These are phyloP conservation scores for Dendrocalamus latiflorus DNA, from an alignment of 202 grass and related monocot species.

Conservation along the genomic window DNA sequence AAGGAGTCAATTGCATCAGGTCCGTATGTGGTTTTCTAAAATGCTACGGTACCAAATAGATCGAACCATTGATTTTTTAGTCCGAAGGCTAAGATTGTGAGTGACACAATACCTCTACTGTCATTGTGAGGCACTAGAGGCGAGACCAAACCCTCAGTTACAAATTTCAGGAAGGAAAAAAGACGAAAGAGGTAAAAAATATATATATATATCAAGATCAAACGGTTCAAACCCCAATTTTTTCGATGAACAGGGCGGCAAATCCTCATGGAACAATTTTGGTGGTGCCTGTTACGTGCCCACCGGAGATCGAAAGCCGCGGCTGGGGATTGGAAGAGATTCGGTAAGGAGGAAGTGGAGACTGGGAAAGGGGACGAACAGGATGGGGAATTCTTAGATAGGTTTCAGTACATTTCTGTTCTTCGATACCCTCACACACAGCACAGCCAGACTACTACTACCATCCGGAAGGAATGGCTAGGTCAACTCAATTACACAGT, in stretches of 20 bases:
- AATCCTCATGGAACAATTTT: neutral
- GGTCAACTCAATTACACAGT: neutral
- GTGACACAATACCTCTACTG: neutral
- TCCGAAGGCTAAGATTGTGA: neutral
- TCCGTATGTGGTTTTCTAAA: neutral
- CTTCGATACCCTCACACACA: too few relatives aligned
- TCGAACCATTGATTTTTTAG: neutral
- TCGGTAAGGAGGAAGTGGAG: too few relatives aligned
- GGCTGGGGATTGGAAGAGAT: too few relatives aligned
- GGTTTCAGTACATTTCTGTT: too few relatives aligned
- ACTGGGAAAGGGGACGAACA: too few relatives aligned
- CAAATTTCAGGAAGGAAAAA: neutral
- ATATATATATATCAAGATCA: neutral
- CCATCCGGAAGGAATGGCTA: too few relatives aligned
- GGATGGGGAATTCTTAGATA: too few relatives aligned
- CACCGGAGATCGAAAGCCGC: too few relatives aligned
- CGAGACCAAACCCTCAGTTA: neutral
- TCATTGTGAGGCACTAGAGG: neutral
- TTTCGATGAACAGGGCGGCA: too few relatives aligned
- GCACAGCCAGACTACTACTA: too few relatives aligned
- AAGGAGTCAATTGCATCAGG: neutral
- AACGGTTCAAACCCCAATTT: neutral
- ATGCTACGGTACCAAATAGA: neutral
- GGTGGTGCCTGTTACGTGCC: too few relatives aligned
- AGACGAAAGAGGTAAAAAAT: neutral